These are phyloP conservation scores for Angomonas ambiguus DNA, from an alignment of 208 protist genomes.

Conservation along the genomic window DNA sequence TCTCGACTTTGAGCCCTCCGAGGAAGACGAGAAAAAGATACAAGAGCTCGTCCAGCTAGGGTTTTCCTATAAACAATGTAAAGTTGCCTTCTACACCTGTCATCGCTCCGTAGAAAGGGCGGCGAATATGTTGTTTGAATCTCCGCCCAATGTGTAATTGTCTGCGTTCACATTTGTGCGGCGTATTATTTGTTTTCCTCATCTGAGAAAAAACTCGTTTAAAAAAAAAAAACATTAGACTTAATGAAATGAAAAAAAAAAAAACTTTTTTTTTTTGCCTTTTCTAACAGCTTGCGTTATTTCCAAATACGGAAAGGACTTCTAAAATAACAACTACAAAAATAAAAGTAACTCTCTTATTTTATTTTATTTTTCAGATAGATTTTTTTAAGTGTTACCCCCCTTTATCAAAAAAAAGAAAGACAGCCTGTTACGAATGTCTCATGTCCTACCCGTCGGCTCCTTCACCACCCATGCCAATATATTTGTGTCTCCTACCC, in stretches of 20 bases:
- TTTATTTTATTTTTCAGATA: background rate
- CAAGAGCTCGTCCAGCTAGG: constrained; percentile 77
- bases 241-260: background rate
- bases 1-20: constrained; percentile 49
- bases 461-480: no score
- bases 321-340: background rate
- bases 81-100: constrained; percentile 76
- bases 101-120: constrained; percentile 77
- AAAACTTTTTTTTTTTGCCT: background rate
- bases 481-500: no score
- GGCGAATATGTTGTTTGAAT: constrained; percentile 85
- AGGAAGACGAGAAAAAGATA: constrained; percentile 83
- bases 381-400: background rate
- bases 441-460: no score
- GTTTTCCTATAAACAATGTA: constrained; percentile 80
- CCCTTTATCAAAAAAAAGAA: no score
- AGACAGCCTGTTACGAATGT: no score
- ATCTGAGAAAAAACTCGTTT: background rate
- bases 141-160: constrained; percentile 63
- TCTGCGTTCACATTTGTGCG: background rate
- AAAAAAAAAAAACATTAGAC: background rate
- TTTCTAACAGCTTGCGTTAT: constrained; percentile 10
- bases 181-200: background rate
- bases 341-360: background rate
- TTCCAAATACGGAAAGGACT: no score